Conservation (phyloP, 306 rosid species). For the Cucurbita maxima region DNA sequence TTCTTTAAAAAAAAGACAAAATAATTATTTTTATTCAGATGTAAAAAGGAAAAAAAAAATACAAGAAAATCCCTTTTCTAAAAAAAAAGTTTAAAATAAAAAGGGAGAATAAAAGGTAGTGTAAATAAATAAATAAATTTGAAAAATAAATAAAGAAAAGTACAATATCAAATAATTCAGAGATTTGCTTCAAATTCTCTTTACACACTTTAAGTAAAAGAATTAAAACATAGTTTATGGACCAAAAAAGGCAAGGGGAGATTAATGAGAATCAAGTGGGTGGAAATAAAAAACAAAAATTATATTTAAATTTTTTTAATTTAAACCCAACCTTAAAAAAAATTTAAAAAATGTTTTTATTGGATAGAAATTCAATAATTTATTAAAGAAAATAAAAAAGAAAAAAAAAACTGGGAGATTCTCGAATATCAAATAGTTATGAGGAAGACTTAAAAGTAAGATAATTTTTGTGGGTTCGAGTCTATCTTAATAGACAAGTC, state of each 20-base stretch:
- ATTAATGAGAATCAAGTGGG: background rate
- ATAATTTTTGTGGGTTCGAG: too few relatives aligned
- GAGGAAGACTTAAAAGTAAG: too few relatives aligned
- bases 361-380: too few relatives aligned
- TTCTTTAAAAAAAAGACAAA: background rate
- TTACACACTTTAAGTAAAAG: background rate
- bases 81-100: background rate
- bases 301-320: background rate
- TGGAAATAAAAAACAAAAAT: background rate
- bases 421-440: too few relatives aligned
- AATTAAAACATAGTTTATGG: background rate
- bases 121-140: background rate
- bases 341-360: too few relatives aligned
- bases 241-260: background rate
- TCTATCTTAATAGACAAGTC: too few relatives aligned
- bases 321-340: too few relatives aligned
- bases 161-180: background rate
- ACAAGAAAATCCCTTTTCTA: background rate
- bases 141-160: background rate
- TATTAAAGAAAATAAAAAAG: too few relatives aligned
- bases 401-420: too few relatives aligned
- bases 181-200: background rate
- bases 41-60: background rate
- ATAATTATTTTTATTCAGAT: background rate
- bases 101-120: background rate